Conservation (phyloP, 1,284 basidiomycete genomes). For the Mycosarcoma maydis region DNA sequence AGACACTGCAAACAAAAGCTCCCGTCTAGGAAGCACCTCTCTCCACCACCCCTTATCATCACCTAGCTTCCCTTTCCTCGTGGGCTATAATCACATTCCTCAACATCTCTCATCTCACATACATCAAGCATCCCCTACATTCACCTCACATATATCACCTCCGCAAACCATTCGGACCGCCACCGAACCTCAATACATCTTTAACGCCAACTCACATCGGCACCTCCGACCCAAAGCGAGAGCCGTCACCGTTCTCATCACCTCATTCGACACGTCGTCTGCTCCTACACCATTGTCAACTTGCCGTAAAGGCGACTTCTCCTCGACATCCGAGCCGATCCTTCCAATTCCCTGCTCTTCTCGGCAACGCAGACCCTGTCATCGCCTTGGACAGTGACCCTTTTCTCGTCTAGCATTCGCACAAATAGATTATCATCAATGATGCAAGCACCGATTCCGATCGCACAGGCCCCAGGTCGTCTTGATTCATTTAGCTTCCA, state of each 20-base stretch:
- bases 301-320: not conserved
- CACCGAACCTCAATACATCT: not conserved
- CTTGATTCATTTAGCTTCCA: constrained; percentile 44
- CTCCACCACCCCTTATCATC: constrained; percentile 6
- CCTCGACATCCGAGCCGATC: not conserved
- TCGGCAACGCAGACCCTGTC: not conserved
- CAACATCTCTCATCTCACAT: constrained; percentile 9
- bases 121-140: constrained; percentile 6
- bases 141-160: constrained; percentile 10
- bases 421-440: too few relatives aligned
- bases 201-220: not conserved
- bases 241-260: too few relatives aligned
- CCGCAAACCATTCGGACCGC: constrained; percentile 9
- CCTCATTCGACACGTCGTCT: not conserved
- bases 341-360: not conserved
- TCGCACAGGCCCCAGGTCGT: constrained; percentile 32
- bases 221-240: not conserved
- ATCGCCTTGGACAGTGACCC: too few relatives aligned
- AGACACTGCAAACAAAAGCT: constrained; percentile 27
- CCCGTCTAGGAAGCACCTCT: constrained; percentile 36
- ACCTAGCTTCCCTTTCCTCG: constrained; percentile 1
- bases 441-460: constrained; percentile 54
- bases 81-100: constrained; percentile 31
- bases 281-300: not conserved
- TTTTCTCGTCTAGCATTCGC: too few relatives aligned